Base-by-base conservation (phyloP, 495 filamentous ascomycete species). In the Glarea lozoyensis region DNA sequence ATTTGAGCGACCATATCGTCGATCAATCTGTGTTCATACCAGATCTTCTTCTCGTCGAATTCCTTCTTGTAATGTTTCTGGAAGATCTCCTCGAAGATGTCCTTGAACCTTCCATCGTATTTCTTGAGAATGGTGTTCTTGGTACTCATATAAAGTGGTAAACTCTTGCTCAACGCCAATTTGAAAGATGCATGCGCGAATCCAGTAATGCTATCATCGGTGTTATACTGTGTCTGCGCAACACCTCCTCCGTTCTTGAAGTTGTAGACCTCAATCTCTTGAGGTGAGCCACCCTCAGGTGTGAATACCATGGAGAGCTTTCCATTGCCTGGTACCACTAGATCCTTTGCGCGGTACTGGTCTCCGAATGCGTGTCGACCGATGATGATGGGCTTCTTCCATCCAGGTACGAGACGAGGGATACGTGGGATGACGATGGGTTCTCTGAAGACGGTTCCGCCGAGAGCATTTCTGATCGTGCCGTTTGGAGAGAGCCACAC, bases 1-100 rank as follows among this genome's bases (percentile, higher is more conserved):
- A 98, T 98, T 76, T 98, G 90, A 37, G 92, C 92, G 43, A 98
- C 92, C 92, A 98, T 98, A 69, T 98, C 92, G 68, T 98, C 92
- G 58, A 98, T 97, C 25, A 98, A 72, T 53, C 92, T 82, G 68
- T 98, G 92, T 81, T 98, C 92, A 61, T 98, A 98, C 92, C 92
- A 97, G 67, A 95, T 94, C 35, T 72, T 71, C 71, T 87, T 84
- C 54, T 82, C 82, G 57, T 94, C 87, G 60, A 97, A 97, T 37
- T 83, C 76, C 59, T 76, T 75, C 71, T 82, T 78, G 73, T 97
- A 98, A 56, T 81, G 69, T 25, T 70, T 75, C 52, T 97, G 86
- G 66, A 86, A 98, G 50, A 97, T 77, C 57, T 93, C 84, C 76
- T 98, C 84, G 79, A 98, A 98, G 68, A 98, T 92, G 53, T 98